Evolutionary conservation across 2,329 filamentous ascomycete species (phyloP), one percentile per base, ranked within the genome.

Genomic region (Chaetomium sp.): DNA sequence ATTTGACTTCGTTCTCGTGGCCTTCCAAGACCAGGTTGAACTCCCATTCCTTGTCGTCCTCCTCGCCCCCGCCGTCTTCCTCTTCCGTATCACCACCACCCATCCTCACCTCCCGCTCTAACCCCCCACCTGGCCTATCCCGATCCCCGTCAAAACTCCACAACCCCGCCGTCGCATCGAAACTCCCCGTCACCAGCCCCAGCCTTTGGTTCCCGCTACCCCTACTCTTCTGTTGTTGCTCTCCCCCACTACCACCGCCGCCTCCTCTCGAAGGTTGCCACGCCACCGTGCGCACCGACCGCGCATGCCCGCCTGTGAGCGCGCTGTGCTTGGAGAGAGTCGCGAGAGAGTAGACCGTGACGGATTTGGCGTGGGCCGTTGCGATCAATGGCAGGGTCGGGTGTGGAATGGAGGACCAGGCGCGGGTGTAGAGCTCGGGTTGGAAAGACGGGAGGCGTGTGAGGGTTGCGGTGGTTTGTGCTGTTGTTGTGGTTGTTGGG

Each of bases 11-110:
- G 32, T 88, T 90, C 67, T 97, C 94, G 69, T 97, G 94, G 0
- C 94, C 94, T 66, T 97, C 94, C 0, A 99, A 79, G 1, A 97
- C 87, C 6, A 96, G 85, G 0, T 88, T 88, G 66, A 96, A 95
- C 51, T 91, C 86, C 89, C 94, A 99, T 59, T 96, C 91, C 52
- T 91, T 87, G 0, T 87, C 82, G 3, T 84, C 85, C 4, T 82
- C 80, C 10, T 78, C 76, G 2, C 76, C 75, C 10, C 73, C 72
- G 12, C 72, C 72, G 5, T 67, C 65, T 27, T 62, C 62, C 8
- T 68, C 66, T 11, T 63, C 64, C 3, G 6, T 9, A 38, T 19
- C 38, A 61, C 10, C 58, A 45, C 58, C n/a, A 34, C 32, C 59
- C 33, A 60, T 45, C 47, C 53, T 54, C 32, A 57, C 63, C 41